Conservation (phyloP, 768 basidiomycete genomes). For the Pisolithus marmoratus region DNA sequence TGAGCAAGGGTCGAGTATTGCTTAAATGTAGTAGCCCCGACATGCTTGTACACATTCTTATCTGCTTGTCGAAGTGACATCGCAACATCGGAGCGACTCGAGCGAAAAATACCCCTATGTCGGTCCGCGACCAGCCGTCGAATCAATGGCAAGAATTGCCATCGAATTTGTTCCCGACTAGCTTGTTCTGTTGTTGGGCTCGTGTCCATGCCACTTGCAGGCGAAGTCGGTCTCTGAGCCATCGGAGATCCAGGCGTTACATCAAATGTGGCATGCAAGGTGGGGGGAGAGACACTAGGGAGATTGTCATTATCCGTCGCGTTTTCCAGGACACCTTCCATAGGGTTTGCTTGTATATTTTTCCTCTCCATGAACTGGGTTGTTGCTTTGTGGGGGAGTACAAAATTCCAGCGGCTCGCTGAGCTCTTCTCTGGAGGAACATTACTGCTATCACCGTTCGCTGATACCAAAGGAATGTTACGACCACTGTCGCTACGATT, state of each 20-base stretch:
- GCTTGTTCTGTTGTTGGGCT: background rate
- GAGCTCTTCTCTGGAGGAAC: background rate
- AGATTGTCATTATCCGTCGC: background rate
- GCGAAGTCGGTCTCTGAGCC: no score
- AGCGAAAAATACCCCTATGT: constrained; percentile 25
- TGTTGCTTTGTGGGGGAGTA: background rate
- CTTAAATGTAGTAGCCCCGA: constrained; percentile 21
- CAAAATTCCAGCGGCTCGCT: background rate
- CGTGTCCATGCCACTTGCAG: no score
- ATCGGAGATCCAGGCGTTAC: background rate
- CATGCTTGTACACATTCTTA: constrained; percentile 19
- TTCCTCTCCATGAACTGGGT: background rate
- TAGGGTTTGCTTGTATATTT: background rate
- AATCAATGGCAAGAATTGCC: constrained; percentile 27
- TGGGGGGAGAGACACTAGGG: background rate
- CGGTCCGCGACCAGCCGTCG: constrained; percentile 16
- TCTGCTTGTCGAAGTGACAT: constrained; percentile 25
- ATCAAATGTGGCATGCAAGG: background rate
- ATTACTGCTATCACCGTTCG: background rate
- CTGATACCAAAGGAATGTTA: background rate
- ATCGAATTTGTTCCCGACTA: constrained; percentile 11
- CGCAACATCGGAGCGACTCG: constrained; percentile 36
- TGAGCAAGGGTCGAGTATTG: constrained; percentile 26
- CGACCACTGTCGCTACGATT: background rate
- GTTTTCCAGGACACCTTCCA: background rate